Conservation (phyloP, 2,329 filamentous ascomycete genomes). For the Fusarium udum region DNA sequence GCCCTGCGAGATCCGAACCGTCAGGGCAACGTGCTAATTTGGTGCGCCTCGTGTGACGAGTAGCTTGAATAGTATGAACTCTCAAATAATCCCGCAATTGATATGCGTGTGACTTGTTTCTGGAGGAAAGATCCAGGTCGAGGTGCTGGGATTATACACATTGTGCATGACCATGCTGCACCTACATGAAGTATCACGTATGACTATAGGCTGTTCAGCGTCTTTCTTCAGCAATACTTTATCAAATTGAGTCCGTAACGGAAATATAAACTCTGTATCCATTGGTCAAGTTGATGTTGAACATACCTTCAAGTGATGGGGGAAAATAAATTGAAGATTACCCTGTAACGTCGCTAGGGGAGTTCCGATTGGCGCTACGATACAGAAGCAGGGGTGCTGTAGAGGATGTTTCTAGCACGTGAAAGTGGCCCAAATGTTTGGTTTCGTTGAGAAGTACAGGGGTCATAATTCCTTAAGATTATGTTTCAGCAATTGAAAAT, state of each 20-base stretch:
- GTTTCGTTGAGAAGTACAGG: constrained; percentile 28
- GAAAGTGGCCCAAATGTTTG: constrained; percentile 40
- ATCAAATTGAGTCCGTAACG: neutral
- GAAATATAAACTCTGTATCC: neutral
- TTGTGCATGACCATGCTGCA: neutral
- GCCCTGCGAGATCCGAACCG: constrained; percentile 35
- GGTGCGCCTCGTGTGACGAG: constrained; percentile 13
- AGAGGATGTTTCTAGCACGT: constrained; percentile 32
- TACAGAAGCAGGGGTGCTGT: neutral
- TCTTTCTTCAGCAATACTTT: neutral
- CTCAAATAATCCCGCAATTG: constrained; percentile 36
- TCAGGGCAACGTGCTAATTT: neutral
- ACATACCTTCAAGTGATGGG: neutral
- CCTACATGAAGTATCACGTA: neutral
- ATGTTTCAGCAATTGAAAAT: neutral
- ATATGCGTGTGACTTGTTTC: constrained; percentile 5
- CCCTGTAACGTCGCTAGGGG: constrained; percentile 11
- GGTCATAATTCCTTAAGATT: neutral
- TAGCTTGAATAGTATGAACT: constrained; percentile 12
- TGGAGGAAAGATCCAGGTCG: neutral
- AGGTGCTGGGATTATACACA: constrained; percentile 8
- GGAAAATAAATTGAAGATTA: neutral
- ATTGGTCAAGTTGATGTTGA: neutral
- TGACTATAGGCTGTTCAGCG: accelerated
- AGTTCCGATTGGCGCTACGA: constrained; percentile 24